Conservation (phyloP, 2,329 filamentous ascomycete genomes). For the Tolypocladium pustulatum region DNA sequence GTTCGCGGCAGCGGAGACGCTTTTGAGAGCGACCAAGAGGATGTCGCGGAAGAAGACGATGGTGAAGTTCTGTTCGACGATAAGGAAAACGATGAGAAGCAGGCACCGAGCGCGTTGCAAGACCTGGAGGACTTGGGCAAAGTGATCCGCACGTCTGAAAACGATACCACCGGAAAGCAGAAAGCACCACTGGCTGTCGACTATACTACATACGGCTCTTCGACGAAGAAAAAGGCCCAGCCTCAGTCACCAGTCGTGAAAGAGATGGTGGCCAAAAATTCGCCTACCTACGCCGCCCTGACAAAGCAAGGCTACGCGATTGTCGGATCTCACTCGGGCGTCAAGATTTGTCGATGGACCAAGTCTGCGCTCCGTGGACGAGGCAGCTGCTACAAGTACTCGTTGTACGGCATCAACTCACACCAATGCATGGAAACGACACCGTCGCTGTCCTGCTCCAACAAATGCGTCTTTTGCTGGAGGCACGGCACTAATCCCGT, state of each 20-base stretch:
- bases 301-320: slow-evolving; percentile 97
- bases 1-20: slow-evolving; percentile 74
- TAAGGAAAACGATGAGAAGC: slow-evolving; percentile 26
- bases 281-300: slow-evolving; percentile 77
- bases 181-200: slow-evolving; percentile 62
- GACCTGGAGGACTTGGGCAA: slow-evolving; percentile 79
- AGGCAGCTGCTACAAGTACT: slow-evolving; percentile 95
- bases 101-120: slow-evolving; percentile 39
- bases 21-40: slow-evolving; percentile 74
- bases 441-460: slow-evolving; percentile 87
- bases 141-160: slow-evolving; percentile 42
- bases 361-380: slow-evolving; percentile 90
- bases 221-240: slow-evolving; percentile 32
- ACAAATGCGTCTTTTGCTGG: slow-evolving; percentile 99
- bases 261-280: slow-evolving; percentile 89
- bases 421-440: slow-evolving; percentile 99
- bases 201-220: slow-evolving; percentile 63
- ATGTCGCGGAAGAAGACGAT: slow-evolving; percentile 48
- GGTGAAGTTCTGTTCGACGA: slow-evolving; percentile 37
- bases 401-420: slow-evolving; percentile 92
- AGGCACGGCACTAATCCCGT: slow-evolving; percentile 95
- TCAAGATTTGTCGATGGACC: slow-evolving; percentile 98
- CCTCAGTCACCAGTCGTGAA: slow-evolving; percentile 44
- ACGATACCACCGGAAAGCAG: slow-evolving; percentile 16
- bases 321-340: slow-evolving; percentile 87